Percentiles rank a stretch among this genome's conserved stretches.
phyloP scores from a whole-genome alignment of 2,329 filamentous ascomycete species.

The Epichloe brachyelytri region DNA sequence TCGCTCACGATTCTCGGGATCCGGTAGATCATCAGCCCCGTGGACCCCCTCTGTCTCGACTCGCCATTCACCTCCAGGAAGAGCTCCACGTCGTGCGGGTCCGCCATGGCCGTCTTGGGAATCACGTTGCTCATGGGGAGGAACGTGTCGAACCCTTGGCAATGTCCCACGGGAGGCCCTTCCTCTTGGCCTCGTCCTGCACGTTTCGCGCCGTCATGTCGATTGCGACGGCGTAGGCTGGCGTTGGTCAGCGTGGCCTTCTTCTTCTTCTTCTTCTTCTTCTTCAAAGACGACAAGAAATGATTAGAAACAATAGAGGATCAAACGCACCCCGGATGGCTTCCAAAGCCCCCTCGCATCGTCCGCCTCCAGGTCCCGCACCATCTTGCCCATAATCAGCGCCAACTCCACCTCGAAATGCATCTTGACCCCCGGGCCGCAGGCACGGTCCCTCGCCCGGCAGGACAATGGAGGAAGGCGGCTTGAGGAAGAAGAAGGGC shows the following conservation, averaged over 20 bases:
- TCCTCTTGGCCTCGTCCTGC: constrained; percentile 94
- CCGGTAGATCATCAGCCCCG: constrained; percentile 85
- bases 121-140: constrained; percentile 76
- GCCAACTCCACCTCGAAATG: constrained; percentile 96
- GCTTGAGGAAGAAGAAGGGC: constrained; percentile 99
- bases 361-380: constrained; percentile 62
- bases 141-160: constrained; percentile 97
- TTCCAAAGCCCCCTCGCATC: constrained; percentile 65
- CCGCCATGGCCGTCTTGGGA: constrained; percentile 62
- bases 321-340: constrained; percentile 57
- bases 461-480: constrained; percentile 70
- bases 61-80: constrained; percentile 75
- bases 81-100: constrained; percentile 81
- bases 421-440: constrained; percentile 65
- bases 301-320: too few relatives aligned
- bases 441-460: constrained; percentile 69
- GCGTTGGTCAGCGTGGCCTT: too few relatives aligned
- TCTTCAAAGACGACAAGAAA: too few relatives aligned
- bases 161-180: constrained; percentile 86
- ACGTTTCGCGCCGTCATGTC: constrained; percentile 96
- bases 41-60: constrained; percentile 71
- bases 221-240: constrained; percentile 80
- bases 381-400: constrained; percentile 69
- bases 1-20: constrained; percentile 81
- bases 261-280: too few relatives aligned